Evolutionary conservation across 23 red algal species (phyloP).

Genomic region (Gracilaria caudata): DNA sequence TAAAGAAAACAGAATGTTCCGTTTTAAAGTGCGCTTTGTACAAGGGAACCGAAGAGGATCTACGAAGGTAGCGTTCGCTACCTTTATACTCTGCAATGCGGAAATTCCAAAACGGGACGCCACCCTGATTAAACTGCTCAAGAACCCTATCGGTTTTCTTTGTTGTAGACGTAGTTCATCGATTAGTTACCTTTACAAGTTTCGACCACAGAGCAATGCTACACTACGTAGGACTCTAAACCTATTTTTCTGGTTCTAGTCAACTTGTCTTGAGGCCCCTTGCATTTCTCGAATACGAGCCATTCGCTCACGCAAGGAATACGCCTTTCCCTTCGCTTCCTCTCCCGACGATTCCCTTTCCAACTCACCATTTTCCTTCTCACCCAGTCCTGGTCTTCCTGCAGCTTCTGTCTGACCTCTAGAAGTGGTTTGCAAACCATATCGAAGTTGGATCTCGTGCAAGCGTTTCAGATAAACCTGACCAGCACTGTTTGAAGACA

Average conservation of each 20-base stretch:
- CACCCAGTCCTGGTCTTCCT: conserved; percentile 9
- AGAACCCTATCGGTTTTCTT: not conserved
- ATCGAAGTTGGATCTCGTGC: conserved; percentile 64
- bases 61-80: too few species aligned
- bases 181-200: conserved; percentile 3
- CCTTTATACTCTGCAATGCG: too few species aligned
- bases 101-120: too few species aligned
- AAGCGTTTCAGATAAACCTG: conserved; percentile 67
- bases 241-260: not conserved
- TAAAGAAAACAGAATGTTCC: too few species aligned
- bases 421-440: conserved; percentile 45
- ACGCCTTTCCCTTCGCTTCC: conserved; percentile 57
- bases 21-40: too few species aligned
- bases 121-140: too few species aligned
- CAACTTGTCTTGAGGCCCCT: conserved; percentile 36
- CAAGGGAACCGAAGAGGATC: too few species aligned
- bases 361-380: conserved; percentile 68
- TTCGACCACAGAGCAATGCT: not conserved
- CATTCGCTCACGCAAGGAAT: conserved; percentile 70
- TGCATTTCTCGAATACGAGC: conserved; percentile 66
- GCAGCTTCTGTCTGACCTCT: not conserved
- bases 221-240: not conserved
- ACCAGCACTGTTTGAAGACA: conserved; percentile 45
- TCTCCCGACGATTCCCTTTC: conserved; percentile 41
- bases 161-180: not conserved